A percentile compares a stretch with the other conserved stretches of the same genome.
Conservation (phyloP, 176 grass and related monocot genomes). For the Cenchrus americanus region DNA sequence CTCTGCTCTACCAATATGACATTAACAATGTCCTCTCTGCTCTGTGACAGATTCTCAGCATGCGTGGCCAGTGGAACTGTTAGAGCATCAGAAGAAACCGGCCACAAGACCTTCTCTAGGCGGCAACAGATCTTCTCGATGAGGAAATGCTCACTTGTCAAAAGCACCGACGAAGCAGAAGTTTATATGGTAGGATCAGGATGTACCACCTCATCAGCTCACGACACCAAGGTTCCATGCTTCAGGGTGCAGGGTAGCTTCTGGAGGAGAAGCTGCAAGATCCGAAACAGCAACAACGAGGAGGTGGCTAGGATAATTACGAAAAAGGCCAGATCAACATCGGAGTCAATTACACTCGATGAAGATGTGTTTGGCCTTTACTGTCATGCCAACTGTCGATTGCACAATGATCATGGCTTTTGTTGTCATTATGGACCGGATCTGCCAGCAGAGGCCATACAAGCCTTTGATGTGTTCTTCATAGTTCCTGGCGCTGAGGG, state of each 20-base stretch:
- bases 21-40: too few relatives aligned
- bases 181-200: slow-evolving; percentile 51
- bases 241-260: slow-evolving; percentile 70
- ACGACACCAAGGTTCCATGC: slow-evolving; percentile 2
- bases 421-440: slow-evolving; percentile 77
- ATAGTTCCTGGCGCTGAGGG: background rate
- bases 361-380: slow-evolving; percentile 87
- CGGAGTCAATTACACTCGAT: slow-evolving; percentile 32
- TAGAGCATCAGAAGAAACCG: slow-evolving; percentile 48
- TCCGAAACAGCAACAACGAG: slow-evolving; percentile 36
- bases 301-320: slow-evolving; percentile 63
- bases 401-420: slow-evolving; percentile 68
- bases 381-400: slow-evolving; percentile 51
- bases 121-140: slow-evolving; percentile 49
- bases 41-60: slow-evolving; percentile 66
- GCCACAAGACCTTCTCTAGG: background rate
- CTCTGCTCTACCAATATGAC: too few relatives aligned
- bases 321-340: slow-evolving; percentile 31
- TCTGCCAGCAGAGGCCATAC: slow-evolving; percentile 54
- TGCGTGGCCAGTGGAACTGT: slow-evolving; percentile 77
- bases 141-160: slow-evolving; percentile 35
- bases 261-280: slow-evolving; percentile 72
- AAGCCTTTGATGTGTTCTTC: slow-evolving; percentile 59
- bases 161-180: slow-evolving; percentile 44
- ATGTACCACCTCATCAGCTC: background rate